Base-by-base conservation (phyloP, 352 stramenopile species). In the Phytophthora palmivora region DNA sequence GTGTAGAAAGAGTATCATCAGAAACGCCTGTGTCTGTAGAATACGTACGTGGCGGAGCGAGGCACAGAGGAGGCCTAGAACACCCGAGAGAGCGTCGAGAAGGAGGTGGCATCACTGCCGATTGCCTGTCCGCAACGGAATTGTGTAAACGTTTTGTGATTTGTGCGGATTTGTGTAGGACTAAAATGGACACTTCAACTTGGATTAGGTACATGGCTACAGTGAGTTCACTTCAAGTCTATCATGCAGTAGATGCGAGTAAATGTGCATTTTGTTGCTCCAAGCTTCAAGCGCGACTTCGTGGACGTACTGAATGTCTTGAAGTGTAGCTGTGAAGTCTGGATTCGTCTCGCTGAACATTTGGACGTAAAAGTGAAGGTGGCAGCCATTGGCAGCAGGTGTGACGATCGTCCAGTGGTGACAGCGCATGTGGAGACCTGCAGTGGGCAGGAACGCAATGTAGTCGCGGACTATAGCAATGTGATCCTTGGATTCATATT, bases 371-470 rank as follows among this genome's bases (percentile, higher is more conserved):
- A 64, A 57, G 19, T 44, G 32, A 26, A 64, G 16, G 18, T 22
- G 21, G 14, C 37, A 58, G n/a, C 28, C 7, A 8, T 38, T 6
- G n/a, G 37, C 45, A 8, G 3, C 18, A 43, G 28, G 19, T 37
- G 36, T 39, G 18, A 52, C 18, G 28, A 53, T 53, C 14, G 52
- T 47, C 39, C 60, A 58, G 45, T 69, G 52, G 38, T 69, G 26
- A 32, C 45, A 64, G 24, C 60, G 37, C 26, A 64, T 58, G 41
- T 43, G 45, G 18, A 64, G n/a, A 26, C 50, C 38, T 0, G 48
- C 30, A 26, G 44, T 48, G 15, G 48, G 58, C 30, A 54, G 33
- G 18, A 66, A 49, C 11, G 30, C 48, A 1, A 52, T 36, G 22
- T 59, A 60, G 26, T 49, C 34, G 6, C 58, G 58, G 10, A 66